These are phyloP conservation scores for Haplosporangium sp. DNA, from an alignment of 371 early-diverging fungal genomes.

Conservation along the genomic window DNA sequence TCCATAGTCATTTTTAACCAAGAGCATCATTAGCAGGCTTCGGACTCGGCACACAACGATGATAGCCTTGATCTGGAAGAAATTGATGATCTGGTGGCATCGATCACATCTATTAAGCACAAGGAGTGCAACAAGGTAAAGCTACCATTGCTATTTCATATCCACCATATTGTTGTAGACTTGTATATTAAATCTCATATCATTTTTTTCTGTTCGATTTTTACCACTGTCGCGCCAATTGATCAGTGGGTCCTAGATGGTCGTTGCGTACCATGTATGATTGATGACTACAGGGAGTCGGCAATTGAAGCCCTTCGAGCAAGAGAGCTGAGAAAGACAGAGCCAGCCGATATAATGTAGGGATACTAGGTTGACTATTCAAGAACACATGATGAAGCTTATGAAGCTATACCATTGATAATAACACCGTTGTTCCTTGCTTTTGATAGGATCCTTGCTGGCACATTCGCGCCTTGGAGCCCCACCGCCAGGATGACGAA, in stretches of 20 bases:
- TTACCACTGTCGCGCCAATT: neutral
- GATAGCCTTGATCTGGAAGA: conserved; percentile 22
- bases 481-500: conserved; percentile 21
- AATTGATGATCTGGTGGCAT: conserved; percentile 11
- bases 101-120: conserved; percentile 24
- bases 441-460: conserved; percentile 21
- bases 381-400: conserved; percentile 2
- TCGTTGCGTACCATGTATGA: conserved; percentile 15
- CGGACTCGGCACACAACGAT: conserved; percentile 8
- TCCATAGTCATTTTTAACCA: conserved; percentile 6
- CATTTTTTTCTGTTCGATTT: too few relatives aligned
- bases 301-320: conserved; percentile 16
- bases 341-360: conserved; percentile 25
- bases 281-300: conserved; percentile 11
- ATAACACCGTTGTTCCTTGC: conserved; percentile 6
- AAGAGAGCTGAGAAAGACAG: conserved; percentile 16
- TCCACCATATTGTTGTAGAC: neutral
- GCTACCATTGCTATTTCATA: neutral
- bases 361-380: neutral
- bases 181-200: conserved; percentile 1
- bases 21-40: conserved; percentile 1
- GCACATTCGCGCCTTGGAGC: conserved; percentile 25
- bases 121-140: conserved; percentile 13
- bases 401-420: neutral
- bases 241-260: conserved; percentile 23